A percentile compares a stretch with the other conserved stretches of the same genome.
phyloP scores from a whole-genome alignment of 2,329 filamentous ascomycete genomes.

The Nannizziopsis barbatae region DNA sequence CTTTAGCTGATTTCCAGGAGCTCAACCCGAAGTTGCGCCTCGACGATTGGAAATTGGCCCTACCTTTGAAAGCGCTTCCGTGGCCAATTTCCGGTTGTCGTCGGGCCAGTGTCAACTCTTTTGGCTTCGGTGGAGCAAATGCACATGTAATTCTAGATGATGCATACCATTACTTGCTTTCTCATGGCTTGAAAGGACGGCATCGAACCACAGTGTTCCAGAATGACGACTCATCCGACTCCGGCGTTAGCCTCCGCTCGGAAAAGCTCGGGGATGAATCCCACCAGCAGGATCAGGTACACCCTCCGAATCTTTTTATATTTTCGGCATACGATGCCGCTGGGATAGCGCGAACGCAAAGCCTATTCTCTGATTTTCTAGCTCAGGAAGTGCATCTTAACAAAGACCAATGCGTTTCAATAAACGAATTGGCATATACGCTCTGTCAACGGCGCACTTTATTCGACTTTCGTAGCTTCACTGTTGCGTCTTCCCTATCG shows the following conservation, averaged over 20 bases:
- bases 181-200: not conserved
- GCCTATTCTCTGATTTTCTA: not conserved
- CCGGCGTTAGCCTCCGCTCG: too few relatives aligned
- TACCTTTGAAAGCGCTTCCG: not conserved
- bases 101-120: slow-evolving; percentile 1
- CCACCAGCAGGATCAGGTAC: not conserved
- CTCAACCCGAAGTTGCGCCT: slow-evolving; percentile 13
- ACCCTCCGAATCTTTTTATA: too few relatives aligned
- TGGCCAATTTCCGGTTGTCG: not conserved
- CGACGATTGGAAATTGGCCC: slow-evolving; percentile 10
- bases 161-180: not conserved
- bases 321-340: not conserved
- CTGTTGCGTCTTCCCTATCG: not conserved
- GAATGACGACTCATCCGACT: slow-evolving; percentile 9
- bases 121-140: slow-evolving; percentile 5
- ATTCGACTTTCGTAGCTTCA: not conserved
- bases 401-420: not conserved
- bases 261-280: not conserved
- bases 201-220: not conserved
- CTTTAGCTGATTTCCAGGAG: slow-evolving; percentile 19
- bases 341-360: not conserved
- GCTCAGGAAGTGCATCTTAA: not conserved
- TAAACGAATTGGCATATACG: slow-evolving; percentile 6
- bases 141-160: slow-evolving; percentile 1
- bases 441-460: not conserved